Evolutionary conservation across 2,329 filamentous ascomycete species (phyloP).

Genomic region (Fusarium chuoi): DNA sequence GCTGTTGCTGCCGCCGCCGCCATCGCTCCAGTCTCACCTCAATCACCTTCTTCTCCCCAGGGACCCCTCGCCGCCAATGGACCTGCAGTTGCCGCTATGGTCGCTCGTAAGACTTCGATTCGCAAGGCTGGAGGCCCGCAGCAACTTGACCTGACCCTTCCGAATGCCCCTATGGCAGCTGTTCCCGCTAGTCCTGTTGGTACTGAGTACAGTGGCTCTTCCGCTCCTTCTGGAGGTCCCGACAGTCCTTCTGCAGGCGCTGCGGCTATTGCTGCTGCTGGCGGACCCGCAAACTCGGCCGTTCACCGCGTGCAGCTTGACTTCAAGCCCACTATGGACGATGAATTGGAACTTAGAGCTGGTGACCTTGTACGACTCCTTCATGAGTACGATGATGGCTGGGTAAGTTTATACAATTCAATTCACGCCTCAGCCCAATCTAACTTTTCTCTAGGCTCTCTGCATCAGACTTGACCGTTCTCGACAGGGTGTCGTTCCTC

Average conservation of each 20-base stretch:
- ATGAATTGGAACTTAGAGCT: constrained; percentile 84
- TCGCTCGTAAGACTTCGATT: constrained; percentile 66
- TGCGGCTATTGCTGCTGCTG: constrained; percentile 70
- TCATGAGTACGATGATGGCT: constrained; percentile 98
- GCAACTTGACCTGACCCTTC: constrained; percentile 65
- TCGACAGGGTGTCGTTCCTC: constrained; percentile 90
- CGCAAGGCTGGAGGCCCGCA: constrained; percentile 61
- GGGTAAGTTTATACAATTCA: constrained; percentile 69
- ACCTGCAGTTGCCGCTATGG: constrained; percentile 50
- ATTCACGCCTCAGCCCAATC: constrained; percentile 13
- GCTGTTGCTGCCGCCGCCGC: constrained; percentile 38
- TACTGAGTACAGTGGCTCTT: constrained; percentile 71
- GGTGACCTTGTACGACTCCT: constrained; percentile 89
- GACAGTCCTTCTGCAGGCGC: constrained; percentile 58
- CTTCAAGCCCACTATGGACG: constrained; percentile 91
- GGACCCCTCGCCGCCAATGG: constrained; percentile 52
- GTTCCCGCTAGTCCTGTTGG: constrained; percentile 68
- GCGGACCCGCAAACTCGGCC: constrained; percentile 67
- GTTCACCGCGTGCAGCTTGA: constrained; percentile 95
- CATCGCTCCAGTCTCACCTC: constrained; percentile 25
- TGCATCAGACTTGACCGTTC: constrained; percentile 91
- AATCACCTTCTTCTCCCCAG: constrained; percentile 41
- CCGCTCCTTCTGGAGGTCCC: constrained; percentile 59
- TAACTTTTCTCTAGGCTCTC: constrained; percentile 72
- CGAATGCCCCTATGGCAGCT: constrained; percentile 47